A percentile compares a stretch with the other conserved stretches of the same genome.
Evolutionary conservation across 1,284 basidiomycete genomes (phyloP).

Genomic region (Malassezia caprae): DNA sequence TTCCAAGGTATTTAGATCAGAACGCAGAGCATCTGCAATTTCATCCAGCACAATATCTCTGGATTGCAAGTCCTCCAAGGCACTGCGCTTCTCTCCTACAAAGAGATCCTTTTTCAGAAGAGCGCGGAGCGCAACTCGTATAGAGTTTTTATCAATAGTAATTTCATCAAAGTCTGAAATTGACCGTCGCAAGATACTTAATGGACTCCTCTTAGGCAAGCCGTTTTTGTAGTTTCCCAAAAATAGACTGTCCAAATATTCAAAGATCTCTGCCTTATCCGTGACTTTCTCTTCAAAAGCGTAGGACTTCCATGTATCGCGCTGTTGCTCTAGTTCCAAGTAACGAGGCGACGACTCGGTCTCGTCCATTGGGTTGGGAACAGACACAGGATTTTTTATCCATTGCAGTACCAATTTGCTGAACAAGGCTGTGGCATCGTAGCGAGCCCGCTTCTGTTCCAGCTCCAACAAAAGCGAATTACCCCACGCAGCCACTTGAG

Average conservation of each 20-base stretch:
- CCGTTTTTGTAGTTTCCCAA: too few species aligned
- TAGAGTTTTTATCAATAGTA: background rate
- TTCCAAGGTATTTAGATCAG: background rate
- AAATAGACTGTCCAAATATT: background rate
- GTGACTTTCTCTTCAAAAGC: background rate
- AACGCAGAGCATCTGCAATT: conserved; percentile 1
- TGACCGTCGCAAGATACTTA: background rate
- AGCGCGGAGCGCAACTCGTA: background rate
- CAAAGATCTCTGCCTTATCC: background rate
- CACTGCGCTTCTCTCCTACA: background rate
- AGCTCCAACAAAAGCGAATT: background rate
- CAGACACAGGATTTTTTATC: background rate
- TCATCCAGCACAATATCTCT: background rate
- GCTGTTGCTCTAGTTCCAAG: background rate
- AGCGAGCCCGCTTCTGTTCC: background rate
- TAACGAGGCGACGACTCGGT: background rate
- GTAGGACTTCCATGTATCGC: background rate
- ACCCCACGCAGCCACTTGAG: background rate
- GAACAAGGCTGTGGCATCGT: background rate
- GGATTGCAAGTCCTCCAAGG: background rate
- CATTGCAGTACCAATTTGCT: background rate
- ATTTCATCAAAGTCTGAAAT: background rate
- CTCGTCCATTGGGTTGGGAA: background rate
- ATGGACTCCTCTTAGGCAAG: background rate
- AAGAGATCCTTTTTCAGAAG: background rate